Evolutionary conservation across 2,329 filamentous ascomycete species (phyloP), one percentile per base, ranked within the genome.

Genomic region (Paramyrothecium sp.): DNA sequence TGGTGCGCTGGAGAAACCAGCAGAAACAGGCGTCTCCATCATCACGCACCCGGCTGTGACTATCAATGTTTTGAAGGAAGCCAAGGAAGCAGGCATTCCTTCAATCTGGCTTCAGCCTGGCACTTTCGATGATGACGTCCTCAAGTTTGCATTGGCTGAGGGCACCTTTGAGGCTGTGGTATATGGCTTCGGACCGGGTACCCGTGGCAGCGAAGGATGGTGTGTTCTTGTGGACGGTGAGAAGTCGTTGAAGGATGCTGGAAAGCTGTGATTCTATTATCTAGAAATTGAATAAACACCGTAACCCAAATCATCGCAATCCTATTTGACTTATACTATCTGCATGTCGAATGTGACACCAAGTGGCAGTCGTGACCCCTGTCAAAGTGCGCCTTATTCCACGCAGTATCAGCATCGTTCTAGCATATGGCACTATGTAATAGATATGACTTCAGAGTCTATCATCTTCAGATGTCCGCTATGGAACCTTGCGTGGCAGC

Each of bases 61-160:
- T 1, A 81, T 88, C 58, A 77, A 86, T 66, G 78, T 96, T 8
- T 78, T 98, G 46, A 80, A 87, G 60, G 90, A 96, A 72, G 95
- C 94, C 0, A 90, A 88, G 72, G 78, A 83, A 56, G 79, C 89
- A 12, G 88, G 92, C 3, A 77, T 96, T 49, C 82, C 85, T 19
- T 83, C 90, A 23, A 87, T 97, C 5, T 97, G 91, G 90, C 77
- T 98, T 63, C 95, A 98, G 76, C 95, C 95, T 0, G 95, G 94
- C 1, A 93, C 87, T 17, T 98, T 90, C 69, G 87, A 97, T 70
- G 85, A 90, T 54, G 85, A 86, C 57, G 89, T 92, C 21, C 70
- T 97, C 60, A 77, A 82, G 46, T 92, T 84, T 72, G 92, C 91
- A 3, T 78, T 81, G 21, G 73, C 68, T 59, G 77, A 89, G 62